Percentiles rank a stretch among this genome's conserved stretches.
Evolutionary conservation across 768 basidiomycete species (phyloP).

Genomic region (Coprinellus micaceus): DNA sequence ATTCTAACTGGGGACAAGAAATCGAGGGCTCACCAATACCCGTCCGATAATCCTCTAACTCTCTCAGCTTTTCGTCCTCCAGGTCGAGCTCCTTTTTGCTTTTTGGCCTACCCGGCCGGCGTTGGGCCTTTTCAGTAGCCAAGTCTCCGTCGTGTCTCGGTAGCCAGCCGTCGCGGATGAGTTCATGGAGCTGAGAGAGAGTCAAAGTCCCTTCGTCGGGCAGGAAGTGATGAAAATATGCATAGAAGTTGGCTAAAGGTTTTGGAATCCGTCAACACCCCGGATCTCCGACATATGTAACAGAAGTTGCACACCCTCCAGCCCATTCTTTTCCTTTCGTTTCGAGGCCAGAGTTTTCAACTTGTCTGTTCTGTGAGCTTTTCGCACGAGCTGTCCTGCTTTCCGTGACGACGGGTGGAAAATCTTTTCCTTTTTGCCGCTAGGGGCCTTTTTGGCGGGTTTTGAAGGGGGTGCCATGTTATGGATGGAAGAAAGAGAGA

Average conservation of each 20-base stretch:
- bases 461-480: constrained; percentile 37
- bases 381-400: constrained; percentile 68
- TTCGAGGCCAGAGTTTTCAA: constrained; percentile 53
- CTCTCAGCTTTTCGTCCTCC: constrained; percentile 67
- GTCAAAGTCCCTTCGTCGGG: constrained; percentile 57
- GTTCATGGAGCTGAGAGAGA: constrained; percentile 60
- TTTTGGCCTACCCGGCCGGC: constrained; percentile 76
- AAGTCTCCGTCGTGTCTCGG: constrained; percentile 66
- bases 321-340: constrained; percentile 53
- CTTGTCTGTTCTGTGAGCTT: constrained; percentile 65
- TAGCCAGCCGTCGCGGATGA: constrained; percentile 69
- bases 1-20: constrained; percentile 7
- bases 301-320: constrained; percentile 40
- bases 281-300: no score
- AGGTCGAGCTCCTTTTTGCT: constrained; percentile 61
- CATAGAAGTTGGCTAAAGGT: constrained; percentile 58
- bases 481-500: constrained; percentile 10
- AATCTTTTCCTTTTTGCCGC: constrained; percentile 67
- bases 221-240: constrained; percentile 72
- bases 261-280: no score
- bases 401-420: constrained; percentile 84
- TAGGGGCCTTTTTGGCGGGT: constrained; percentile 29
- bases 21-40: constrained; percentile 82
- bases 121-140: constrained; percentile 51
- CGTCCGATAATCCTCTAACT: constrained; percentile 71